phyloP scores from a whole-genome alignment of 345 rosid species.

The Rhizophora apiculata region DNA sequence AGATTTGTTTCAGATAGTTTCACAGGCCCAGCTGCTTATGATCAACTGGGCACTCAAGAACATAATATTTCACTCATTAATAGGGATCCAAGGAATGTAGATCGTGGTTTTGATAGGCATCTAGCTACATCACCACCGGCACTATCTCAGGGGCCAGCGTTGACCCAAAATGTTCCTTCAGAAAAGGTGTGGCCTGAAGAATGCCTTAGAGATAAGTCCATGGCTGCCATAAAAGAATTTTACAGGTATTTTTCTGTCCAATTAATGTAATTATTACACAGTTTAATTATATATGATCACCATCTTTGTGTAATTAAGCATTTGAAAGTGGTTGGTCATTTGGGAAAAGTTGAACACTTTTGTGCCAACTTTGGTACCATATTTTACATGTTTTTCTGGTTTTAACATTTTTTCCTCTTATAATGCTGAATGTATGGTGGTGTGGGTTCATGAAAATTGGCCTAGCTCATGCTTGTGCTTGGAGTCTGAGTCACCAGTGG shows the following conservation, averaged over 20 bases:
- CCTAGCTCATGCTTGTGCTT: no score
- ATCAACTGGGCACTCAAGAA: constrained; percentile 49
- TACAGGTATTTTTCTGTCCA: constrained; percentile 56
- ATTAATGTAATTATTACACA: background rate
- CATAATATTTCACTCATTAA: constrained; percentile 40
- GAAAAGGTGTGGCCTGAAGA: constrained; percentile 63
- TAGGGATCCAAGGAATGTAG: constrained; percentile 47
- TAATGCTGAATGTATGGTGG: no score
- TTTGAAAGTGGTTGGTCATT: no score
- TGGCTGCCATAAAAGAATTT: constrained; percentile 82
- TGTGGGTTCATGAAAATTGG: no score
- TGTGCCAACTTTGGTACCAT: no score
- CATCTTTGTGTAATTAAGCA: background rate
- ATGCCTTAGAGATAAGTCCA: constrained; percentile 48
- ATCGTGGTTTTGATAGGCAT: constrained; percentile 50
- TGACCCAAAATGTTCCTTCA: constrained; percentile 39
- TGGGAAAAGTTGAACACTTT: no score
- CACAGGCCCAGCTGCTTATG: constrained; percentile 42
- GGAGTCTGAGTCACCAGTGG: no score
- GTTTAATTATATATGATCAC: background rate
- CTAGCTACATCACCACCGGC: constrained; percentile 43
- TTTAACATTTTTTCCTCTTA: no score
- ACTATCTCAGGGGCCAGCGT: constrained; percentile 38
- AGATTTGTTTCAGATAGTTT: constrained; percentile 52
- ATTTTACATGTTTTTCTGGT: no score